Evolutionary conservation across 1,139 yeast species (phyloP).

Genomic region (Arxiozyma heterogenica): DNA sequence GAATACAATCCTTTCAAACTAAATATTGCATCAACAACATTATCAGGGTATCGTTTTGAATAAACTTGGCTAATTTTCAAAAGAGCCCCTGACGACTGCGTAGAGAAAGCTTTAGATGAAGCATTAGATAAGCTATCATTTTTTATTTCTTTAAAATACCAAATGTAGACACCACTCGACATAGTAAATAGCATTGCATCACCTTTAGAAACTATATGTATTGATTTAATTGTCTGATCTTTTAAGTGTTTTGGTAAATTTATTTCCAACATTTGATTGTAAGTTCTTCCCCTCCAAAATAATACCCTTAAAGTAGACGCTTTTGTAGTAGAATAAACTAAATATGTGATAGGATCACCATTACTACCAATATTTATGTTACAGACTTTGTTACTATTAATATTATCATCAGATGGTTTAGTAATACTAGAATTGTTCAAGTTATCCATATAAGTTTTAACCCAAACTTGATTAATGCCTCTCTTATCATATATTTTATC

Average conservation of each 20-base stretch:
- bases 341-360: constrained; percentile 13
- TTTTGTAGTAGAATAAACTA: constrained; percentile 19
- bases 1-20: constrained; percentile 1
- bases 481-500: constrained; percentile 28
- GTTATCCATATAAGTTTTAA: constrained; percentile 5
- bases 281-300: constrained; percentile 23
- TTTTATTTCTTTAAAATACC: constrained; percentile 14
- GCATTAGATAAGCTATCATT: constrained; percentile 1
- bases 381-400: not conserved
- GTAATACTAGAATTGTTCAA: not conserved
- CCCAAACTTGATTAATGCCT: constrained; percentile 24
- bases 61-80: constrained; percentile 17
- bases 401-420: not conserved
- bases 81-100: not conserved
- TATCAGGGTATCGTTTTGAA: constrained; percentile 18
- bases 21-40: constrained; percentile 11
- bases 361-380: not conserved
- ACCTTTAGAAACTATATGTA: constrained; percentile 11
- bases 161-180: constrained; percentile 17
- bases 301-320: constrained; percentile 18
- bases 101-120: not conserved
- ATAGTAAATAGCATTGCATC: constrained; percentile 18
- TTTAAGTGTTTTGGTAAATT: not conserved
- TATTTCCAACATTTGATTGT: constrained; percentile 20
- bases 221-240: constrained; percentile 17